Percentiles rank a stretch among this genome's conserved stretches.
These are phyloP conservation scores for Aspergillus calidoustus DNA, from an alignment of 2,329 filamentous ascomycete genomes.

Conservation along the genomic window DNA sequence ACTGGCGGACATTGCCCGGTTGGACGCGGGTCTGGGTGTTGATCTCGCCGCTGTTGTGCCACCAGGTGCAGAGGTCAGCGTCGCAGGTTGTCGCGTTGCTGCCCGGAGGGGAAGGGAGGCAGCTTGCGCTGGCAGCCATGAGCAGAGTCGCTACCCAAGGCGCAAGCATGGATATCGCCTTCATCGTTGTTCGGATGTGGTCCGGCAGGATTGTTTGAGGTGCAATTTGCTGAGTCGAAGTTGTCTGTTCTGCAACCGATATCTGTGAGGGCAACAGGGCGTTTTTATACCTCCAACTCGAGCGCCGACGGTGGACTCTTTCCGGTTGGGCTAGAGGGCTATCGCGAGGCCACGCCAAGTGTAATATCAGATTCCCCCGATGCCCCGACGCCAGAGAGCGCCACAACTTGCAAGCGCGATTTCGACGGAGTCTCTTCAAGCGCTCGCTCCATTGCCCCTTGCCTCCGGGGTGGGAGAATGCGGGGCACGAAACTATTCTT, in stretches of 20 bases:
- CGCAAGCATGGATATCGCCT: background rate
- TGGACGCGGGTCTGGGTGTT: conserved; percentile 27
- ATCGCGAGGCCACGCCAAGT: background rate
- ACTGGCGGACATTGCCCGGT: conserved; percentile 29
- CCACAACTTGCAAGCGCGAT: background rate
- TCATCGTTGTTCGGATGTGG: background rate
- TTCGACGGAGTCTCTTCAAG: background rate
- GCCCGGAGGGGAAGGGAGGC: background rate
- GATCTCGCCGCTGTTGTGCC: conserved; percentile 31
- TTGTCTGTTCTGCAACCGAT: background rate
- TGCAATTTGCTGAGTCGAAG: background rate
- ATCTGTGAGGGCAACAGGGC: background rate
- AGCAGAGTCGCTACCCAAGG: background rate
- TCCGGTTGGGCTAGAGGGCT: background rate
- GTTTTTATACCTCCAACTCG: background rate
- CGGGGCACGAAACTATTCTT: no score
- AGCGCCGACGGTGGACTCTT: no score
- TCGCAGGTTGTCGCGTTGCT: conserved; percentile 4
- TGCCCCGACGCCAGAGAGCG: background rate
- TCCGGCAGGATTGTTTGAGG: background rate
- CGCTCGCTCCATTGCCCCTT: no score
- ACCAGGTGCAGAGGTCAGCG: conserved; percentile 14
- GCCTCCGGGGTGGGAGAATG: no score
- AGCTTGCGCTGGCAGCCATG: conserved; percentile 8
- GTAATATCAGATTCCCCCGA: background rate